Evolutionary conservation across 2,329 filamentous ascomycete genomes (phyloP), one percentile per base, ranked within the genome.

Genomic region (Xylaria sp.): DNA sequence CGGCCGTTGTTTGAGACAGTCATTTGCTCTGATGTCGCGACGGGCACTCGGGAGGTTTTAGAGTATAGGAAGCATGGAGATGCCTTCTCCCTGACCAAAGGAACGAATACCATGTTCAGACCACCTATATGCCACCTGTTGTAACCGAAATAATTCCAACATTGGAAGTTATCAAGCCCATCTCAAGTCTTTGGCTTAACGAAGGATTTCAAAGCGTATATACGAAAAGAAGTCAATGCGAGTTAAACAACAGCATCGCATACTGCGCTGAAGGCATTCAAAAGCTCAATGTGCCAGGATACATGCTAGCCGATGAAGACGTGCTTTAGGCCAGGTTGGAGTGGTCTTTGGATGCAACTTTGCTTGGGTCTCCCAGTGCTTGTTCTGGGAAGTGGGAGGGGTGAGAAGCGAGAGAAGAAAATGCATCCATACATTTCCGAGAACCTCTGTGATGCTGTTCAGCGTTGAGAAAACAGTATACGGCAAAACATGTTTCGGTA

Each of bases 401-500:
- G 17, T 27, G 25, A 27, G 33, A 25, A 42, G 15, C 2, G 39
- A 50, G 3, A 50, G 53, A 15, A 29, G 9, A 22, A 42, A 63
- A 20, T 57, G 42, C 53, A 38, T 27, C 5, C 44, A 29, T 36
- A 17, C 10, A n/a, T 38, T 27, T 22, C 11, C 11, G 27, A 5
- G n/a, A 1, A 29, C 42, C 22, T 47, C 50, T 3, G n/a, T 38
- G 25, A 39, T 62, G 27, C 17, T 62, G 5, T 55, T 47, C 29
- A 56, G 50, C 7, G n/a, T 62, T 27, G 60, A 62, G 22, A 38
- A 20, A 5, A 62, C 50, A 39, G 60, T 39, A 7, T 55, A 54
- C 22, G 36, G 3, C n/a, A 62, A 7, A 29, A 1, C 9, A 5
- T 29, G 45, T 22, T 31, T 33, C 9, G 27, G 42, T 9, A 5